Conservation (phyloP, 2,329 filamentous ascomycete species). For the Sporothrix inflata region DNA sequence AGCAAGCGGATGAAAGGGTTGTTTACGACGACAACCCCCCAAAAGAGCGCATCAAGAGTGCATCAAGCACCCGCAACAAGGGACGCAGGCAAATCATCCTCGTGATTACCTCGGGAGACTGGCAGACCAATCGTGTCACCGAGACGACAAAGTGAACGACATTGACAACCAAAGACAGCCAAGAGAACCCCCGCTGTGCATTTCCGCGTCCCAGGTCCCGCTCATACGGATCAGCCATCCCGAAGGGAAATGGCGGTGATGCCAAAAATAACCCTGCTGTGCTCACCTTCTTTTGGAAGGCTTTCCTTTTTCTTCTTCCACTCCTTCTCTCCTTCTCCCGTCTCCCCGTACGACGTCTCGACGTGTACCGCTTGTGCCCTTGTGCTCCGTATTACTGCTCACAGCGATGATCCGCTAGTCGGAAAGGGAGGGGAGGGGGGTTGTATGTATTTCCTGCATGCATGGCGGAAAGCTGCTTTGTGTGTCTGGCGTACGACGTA, state of each 20-base stretch:
- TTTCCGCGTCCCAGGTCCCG: constrained; percentile 23
- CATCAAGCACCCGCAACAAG: not conserved
- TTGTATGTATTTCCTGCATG: not conserved
- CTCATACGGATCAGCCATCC: constrained; percentile 24
- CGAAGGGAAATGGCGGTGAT: constrained; percentile 28
- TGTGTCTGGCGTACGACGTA: not conserved
- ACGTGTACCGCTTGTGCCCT: not conserved
- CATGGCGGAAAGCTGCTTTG: not conserved
- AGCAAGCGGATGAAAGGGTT: constrained; percentile 4
- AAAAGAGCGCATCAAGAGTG: not conserved
- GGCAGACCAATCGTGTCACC: constrained; percentile 10
- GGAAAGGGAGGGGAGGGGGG: not conserved
- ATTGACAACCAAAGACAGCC: not conserved
- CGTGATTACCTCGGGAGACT: not conserved
- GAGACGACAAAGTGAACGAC: not conserved
- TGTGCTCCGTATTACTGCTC: constrained; percentile 15
- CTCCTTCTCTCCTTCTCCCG: not conserved
- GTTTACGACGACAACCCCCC: not conserved
- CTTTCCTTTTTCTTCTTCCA: not conserved
- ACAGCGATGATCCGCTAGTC: constrained; percentile 8
- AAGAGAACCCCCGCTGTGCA: not conserved
- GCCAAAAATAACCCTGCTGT: constrained; percentile 33
- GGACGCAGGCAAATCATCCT: constrained; percentile 18
- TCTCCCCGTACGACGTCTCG: not conserved
- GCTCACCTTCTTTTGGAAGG: not conserved